phyloP scores from a whole-genome alignment of 495 filamentous ascomycete genomes.

The Achaetomiella virescens region DNA sequence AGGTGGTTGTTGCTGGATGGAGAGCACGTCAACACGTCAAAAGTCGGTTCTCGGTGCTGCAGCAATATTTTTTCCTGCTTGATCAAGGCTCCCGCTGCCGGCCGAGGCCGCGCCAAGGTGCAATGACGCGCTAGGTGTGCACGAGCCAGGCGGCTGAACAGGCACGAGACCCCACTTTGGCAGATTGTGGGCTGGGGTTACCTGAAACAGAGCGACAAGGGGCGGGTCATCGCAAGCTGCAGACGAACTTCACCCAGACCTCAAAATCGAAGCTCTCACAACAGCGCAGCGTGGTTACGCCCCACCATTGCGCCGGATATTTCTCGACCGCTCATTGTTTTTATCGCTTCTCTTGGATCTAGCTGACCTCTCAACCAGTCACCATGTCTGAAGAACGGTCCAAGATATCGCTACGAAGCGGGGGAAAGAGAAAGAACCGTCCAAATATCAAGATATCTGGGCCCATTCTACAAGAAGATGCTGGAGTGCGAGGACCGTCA shows the following conservation, averaged over 20 bases:
- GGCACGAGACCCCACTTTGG: not conserved
- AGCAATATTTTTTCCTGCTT: constrained; percentile 10
- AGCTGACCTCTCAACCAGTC: constrained; percentile 6
- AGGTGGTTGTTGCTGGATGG: not conserved
- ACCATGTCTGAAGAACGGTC: constrained; percentile 57
- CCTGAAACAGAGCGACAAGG: too few species aligned
- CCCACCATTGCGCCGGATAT: too few species aligned
- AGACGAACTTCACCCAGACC: too few species aligned
- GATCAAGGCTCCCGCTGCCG: constrained; percentile 4
- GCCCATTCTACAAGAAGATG: constrained; percentile 46
- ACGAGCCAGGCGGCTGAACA: constrained; percentile 4
- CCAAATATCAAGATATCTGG: constrained; percentile 75
- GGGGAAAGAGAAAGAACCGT: constrained; percentile 66
- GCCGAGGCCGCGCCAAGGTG: constrained; percentile 4
- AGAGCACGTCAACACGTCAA: not conserved
- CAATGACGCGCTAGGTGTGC: constrained; percentile 13
- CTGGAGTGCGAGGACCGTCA: constrained; percentile 27
- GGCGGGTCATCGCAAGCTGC: too few species aligned
- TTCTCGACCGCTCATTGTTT: too few species aligned
- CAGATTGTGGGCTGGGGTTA: not conserved
- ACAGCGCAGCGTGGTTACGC: too few species aligned
- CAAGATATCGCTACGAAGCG: constrained; percentile 80
- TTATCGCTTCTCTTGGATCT: too few species aligned
- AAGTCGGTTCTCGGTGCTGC: constrained; percentile 4
- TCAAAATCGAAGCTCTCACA: too few species aligned